These are phyloP conservation scores for Neurospora sp. DNA, from an alignment of 495 filamentous ascomycete species.

Conservation along the genomic window DNA sequence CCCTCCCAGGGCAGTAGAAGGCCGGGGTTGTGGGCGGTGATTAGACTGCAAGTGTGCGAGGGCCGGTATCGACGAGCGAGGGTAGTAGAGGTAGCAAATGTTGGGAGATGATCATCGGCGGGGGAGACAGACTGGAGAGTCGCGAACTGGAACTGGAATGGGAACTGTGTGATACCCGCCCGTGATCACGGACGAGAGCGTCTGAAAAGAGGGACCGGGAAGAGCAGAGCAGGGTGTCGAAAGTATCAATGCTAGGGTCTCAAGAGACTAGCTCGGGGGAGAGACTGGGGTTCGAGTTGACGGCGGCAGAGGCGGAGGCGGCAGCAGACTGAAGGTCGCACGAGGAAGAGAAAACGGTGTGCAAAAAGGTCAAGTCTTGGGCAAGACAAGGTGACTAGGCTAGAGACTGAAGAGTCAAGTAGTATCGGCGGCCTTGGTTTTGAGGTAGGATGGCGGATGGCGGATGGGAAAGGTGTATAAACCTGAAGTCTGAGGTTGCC, in stretches of 20 bases:
- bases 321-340: constrained; percentile 7
- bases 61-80: neutral
- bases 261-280: neutral
- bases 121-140: neutral
- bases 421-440: neutral
- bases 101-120: neutral
- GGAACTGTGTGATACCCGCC: neutral
- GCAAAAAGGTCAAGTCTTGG: neutral
- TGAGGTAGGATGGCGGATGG: neutral
- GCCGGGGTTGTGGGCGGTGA: neutral
- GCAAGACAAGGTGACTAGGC: neutral
- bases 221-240: neutral
- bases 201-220: neutral
- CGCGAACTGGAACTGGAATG: neutral
- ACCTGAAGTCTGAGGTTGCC: neutral
- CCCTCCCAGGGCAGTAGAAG: neutral
- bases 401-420: neutral
- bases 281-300: neutral
- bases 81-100: neutral
- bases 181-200: neutral
- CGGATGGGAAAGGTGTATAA: neutral
- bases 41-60: neutral
- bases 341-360: constrained; percentile 5
- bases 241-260: neutral
- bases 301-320: constrained; percentile 6